Evolutionary conservation across 768 basidiomycete species (phyloP), one percentile per base, ranked within the genome.

Genomic region (Tylopilus intermedius): DNA sequence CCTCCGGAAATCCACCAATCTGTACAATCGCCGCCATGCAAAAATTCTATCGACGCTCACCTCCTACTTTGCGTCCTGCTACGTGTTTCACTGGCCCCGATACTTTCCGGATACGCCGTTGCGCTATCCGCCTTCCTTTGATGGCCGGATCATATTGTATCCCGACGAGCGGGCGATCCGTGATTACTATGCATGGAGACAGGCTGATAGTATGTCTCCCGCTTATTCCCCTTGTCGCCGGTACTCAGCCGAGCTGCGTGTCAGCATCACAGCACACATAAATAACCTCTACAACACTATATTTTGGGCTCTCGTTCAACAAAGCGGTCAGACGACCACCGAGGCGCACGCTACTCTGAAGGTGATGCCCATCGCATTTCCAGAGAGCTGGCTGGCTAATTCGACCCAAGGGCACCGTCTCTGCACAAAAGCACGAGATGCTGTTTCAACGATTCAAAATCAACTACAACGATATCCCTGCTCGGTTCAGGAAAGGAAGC

Each of bases 281-380:
- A 99, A 99, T 66, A 99, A 99, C 66, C 72, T 99, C 22, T 94
- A 98, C 73, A 99, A 99, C 64, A 97, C 96, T 0, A 76, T 74
- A 0, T 99, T 98, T 64, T 98, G 95, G 96, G 89, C 93, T 0
- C 79, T 99, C 32, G 83, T 98, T 0, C 85, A 86, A 41, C 78
- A 89, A 60, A 88, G 85, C n/a, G 87, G 85, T 0, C 74, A 88
- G 66, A 83, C 82, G 2, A 83, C 86, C 2, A 76, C 83, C 3
- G 80, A 94, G 53, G 95, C 95, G 1, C 90, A 97, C 65, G 80
- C 82, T 27, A 81, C 81, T 1, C 76, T 99, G 6, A 79, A 79
- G 61, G 94, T 94, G 37, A 47, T 41, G 76, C 14, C 29, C 11
- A 6, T 5, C 15, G 32, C 7, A 7, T n/a, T 22, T 49, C 35